Evolutionary conservation across 352 stramenopile species (phyloP).

Genomic region (Pythium oligandrum): DNA sequence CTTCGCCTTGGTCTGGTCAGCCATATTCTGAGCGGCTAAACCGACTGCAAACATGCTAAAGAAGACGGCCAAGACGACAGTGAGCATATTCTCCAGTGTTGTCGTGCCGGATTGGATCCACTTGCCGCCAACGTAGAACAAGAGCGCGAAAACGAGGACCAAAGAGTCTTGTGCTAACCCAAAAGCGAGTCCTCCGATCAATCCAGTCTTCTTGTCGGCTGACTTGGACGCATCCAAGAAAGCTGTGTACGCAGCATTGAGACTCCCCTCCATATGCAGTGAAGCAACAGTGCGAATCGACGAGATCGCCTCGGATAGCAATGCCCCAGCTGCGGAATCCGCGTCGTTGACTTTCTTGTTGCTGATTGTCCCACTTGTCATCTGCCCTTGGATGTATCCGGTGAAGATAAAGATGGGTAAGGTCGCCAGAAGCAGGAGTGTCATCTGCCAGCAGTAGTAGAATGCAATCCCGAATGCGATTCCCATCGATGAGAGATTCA

Average conservation of each 20-base stretch:
- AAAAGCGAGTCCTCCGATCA: background rate
- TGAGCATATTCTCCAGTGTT: background rate
- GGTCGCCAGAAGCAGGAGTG: background rate
- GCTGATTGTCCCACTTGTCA: background rate
- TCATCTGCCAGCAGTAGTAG: slow-evolving; percentile 27
- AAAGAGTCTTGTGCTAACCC: background rate
- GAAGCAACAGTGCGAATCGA: background rate
- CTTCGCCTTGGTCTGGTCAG: slow-evolving; percentile 1
- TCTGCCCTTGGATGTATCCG: background rate
- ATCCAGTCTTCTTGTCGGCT: background rate
- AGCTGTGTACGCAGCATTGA: background rate
- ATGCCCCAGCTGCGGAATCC: background rate
- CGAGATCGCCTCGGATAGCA: background rate
- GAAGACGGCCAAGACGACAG: background rate
- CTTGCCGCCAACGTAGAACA: background rate
- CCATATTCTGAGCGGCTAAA: background rate
- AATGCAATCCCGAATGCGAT: background rate
- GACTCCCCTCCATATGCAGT: background rate
- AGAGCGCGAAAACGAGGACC: background rate
- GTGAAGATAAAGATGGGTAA: background rate
- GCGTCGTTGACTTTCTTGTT: background rate
- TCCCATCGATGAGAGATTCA: background rate
- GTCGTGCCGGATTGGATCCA: background rate
- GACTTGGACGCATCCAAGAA: background rate
- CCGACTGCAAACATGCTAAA: background rate